Base-by-base conservation (phyloP, 2,329 filamentous ascomycete species). In the Colletotrichum lindemuthianum region DNA sequence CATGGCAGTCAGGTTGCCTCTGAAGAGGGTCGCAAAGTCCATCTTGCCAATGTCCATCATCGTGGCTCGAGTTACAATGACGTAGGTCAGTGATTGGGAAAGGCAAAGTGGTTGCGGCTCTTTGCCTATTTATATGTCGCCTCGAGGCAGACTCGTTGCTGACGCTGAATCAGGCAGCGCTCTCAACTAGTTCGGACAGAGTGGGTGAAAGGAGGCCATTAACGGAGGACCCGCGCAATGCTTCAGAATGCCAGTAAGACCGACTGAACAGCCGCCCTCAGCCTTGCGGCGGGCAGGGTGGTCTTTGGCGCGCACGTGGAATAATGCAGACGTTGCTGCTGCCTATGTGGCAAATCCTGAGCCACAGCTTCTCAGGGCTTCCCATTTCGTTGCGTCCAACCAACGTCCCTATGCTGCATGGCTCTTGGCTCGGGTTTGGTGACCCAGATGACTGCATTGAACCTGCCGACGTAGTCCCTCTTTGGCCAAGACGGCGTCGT, bases 11-110 rank as follows among this genome's bases (percentile, higher is more conserved):
- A 66, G 15, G 53, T 66, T 66, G 43, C 63, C 40, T 9, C 45
- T 66, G 53, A 64, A 64, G 40, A 66, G 50, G 11, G 48, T 54
- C 39, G 63, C 13, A 11, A 66, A 66, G 32, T 66, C 63, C 63
- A 66, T 66, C 15, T 59, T 65, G 43, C 41, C 47, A 24, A 65
- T n/a, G n/a, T 57, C 58, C 52, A 63, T 53, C 52, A 56, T 63
- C 13, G 24, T n/a, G 40, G 12, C 9, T 10, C n/a, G n/a, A 15
- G 33, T 45, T 47, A 12, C 47, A 52, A 59, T 52, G 48, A 52
- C 39, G 56, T 40, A 36, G 39, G 37, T 36, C 36, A 9, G 11
- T n/a, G 11, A n/a, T 45, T 11, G 32, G 24, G 15, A 15, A 34
- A 3, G 13, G 36, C 12, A 50, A 15, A 39, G 16, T 43, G 5